phyloP scores from a whole-genome alignment of 1,284 basidiomycete species.

The Puccinia polysora region DNA sequence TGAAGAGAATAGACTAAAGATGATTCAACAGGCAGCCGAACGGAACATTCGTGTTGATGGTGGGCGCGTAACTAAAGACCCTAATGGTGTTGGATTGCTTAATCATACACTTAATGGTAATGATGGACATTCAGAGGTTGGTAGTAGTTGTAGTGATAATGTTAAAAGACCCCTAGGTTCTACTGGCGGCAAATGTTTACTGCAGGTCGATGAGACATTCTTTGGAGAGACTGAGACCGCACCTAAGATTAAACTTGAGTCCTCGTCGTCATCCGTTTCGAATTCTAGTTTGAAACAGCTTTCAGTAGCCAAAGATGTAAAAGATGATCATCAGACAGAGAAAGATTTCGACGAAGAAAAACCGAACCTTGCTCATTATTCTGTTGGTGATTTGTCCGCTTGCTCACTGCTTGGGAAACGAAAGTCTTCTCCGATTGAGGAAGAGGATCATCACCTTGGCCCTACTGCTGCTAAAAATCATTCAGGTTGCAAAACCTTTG shows the following conservation, averaged over 20 bases:
- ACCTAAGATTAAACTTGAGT: slow-evolving; percentile 12
- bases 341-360: not conserved
- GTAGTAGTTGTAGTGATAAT: no score
- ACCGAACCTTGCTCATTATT: not conserved
- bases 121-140: not conserved
- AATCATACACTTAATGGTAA: not conserved
- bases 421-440: slow-evolving; percentile 17
- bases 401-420: slow-evolving; percentile 6
- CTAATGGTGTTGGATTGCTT: not conserved
- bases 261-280: not conserved
- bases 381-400: not conserved
- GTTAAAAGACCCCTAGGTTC: not conserved
- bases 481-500: not conserved
- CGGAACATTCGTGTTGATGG: not conserved
- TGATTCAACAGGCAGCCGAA: slow-evolving; percentile 7
- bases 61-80: not conserved
- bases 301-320: not conserved
- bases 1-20: slow-evolving; percentile 24
- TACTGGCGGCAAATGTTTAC: slow-evolving; percentile 11
- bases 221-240: slow-evolving; percentile 3
- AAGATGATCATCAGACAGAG: not conserved
- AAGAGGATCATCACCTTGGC: not conserved
- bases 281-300: not conserved
- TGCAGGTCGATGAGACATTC: slow-evolving; percentile 19
- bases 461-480: not conserved